Percentiles rank a stretch among this genome's conserved stretches.
Evolutionary conservation across 2,329 filamentous ascomycete species (phyloP).

Genomic region (Cordyceps cicadae): DNA sequence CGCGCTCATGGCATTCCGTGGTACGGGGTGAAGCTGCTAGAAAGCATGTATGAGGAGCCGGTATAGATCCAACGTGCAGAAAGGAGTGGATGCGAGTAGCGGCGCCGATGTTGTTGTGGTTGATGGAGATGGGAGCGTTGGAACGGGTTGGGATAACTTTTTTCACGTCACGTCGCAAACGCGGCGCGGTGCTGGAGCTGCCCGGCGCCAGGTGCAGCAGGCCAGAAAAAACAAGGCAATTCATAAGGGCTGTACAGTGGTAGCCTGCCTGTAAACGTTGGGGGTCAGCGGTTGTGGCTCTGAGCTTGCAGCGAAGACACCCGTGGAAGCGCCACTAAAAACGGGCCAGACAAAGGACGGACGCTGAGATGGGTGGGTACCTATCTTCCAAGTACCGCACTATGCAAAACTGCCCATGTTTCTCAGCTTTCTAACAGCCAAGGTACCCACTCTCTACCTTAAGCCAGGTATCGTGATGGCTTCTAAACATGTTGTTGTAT

Average conservation of each 20-base stretch:
- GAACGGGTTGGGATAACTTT: conserved; percentile 1
- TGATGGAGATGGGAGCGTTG: not conserved
- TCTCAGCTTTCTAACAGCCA: not conserved
- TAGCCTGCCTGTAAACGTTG: too few relatives aligned
- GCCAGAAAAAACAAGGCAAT: too few relatives aligned
- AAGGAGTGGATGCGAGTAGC: not conserved
- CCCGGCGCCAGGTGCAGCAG: not conserved
- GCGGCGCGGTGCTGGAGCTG: conserved; percentile 2
- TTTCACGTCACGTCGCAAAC: conserved; percentile 10
- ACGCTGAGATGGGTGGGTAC: not conserved
- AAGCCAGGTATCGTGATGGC: not conserved
- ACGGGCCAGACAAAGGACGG: not conserved
- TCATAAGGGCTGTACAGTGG: too few relatives aligned
- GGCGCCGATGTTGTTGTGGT: conserved; percentile 1
- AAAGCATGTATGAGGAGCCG: not conserved
- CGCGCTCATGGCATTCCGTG: conserved; percentile 67
- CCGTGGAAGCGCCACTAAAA: too few relatives aligned
- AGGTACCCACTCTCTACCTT: not conserved
- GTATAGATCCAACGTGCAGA: not conserved
- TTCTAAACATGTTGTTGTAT: not conserved
- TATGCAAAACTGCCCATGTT: not conserved
- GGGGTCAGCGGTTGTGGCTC: too few relatives aligned
- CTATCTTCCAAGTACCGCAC: not conserved
- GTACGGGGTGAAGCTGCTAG: conserved; percentile 14
- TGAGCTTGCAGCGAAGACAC: too few relatives aligned